phyloP scores from a whole-genome alignment of 2,329 filamentous ascomycete genomes.

The Aspergillus hiratsukae region DNA sequence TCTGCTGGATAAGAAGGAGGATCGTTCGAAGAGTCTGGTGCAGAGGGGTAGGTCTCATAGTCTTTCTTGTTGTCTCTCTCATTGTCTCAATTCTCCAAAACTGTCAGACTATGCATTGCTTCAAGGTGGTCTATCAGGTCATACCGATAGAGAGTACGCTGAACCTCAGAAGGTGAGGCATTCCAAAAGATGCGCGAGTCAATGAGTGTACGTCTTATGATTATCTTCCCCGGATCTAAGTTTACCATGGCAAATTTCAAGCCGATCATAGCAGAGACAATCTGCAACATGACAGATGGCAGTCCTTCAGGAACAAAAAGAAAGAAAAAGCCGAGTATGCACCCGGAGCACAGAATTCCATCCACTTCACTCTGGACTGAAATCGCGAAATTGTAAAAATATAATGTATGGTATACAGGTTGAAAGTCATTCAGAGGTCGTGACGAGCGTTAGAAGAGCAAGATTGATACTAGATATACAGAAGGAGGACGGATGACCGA shows the following conservation, averaged over 20 bases:
- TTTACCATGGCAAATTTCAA: neutral
- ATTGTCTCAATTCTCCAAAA: too few species aligned
- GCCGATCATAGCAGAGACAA: neutral
- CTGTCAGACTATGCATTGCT: too few species aligned
- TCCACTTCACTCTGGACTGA: neutral
- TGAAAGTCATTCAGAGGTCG: neutral
- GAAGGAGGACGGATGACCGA: neutral
- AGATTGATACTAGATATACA: slow-evolving; percentile 3
- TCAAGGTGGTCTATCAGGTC: too few species aligned
- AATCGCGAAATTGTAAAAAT: neutral
- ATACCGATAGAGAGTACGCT: too few species aligned
- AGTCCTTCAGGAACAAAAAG: neutral
- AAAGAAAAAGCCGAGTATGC: neutral
- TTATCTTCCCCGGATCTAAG: neutral
- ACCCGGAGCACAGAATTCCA: neutral
- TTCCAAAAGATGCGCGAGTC: too few species aligned
- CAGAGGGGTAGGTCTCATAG: too few species aligned
- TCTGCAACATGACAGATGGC: neutral
- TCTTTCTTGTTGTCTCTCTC: too few species aligned
- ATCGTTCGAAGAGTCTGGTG: too few species aligned
- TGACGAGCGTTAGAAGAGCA: neutral
- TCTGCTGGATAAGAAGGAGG: too few species aligned
- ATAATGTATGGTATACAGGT: neutral
- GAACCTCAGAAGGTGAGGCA: too few species aligned
- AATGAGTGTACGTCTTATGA: neutral